These are phyloP conservation scores for Sugiyamaella neomexicana DNA, from an alignment of 1,139 yeast genomes.

Conservation along the genomic window DNA sequence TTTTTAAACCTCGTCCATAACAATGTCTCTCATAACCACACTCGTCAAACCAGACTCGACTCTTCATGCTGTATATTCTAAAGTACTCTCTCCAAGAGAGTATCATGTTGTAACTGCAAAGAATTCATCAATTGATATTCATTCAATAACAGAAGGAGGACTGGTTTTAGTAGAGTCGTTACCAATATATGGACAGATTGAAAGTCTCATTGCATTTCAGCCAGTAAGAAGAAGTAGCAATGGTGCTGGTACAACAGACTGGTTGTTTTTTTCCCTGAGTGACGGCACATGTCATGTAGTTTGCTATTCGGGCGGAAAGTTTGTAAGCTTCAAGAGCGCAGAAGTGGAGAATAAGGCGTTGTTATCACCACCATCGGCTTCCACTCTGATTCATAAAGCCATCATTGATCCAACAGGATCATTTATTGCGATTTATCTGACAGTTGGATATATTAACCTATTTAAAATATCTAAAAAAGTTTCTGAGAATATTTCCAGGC, in stretches of 20 bases:
- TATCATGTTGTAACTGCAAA: conserved; percentile 13
- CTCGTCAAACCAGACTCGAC: conserved; percentile 11
- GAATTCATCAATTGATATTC: conserved; percentile 12
- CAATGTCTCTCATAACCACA: conserved; percentile 12
- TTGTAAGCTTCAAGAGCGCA: conserved; percentile 14
- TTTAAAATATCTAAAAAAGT: conserved; percentile 12
- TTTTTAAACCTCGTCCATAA: not conserved
- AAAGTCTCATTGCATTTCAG: conserved; percentile 19
- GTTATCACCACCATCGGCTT: not conserved
- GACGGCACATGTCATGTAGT: conserved; percentile 19
- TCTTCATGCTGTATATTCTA: conserved; percentile 14
- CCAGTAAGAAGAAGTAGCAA: conserved; percentile 13
- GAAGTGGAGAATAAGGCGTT: not conserved
- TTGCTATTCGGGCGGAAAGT: conserved; percentile 18
- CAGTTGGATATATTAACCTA: conserved; percentile 13
- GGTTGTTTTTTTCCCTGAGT: conserved; percentile 21
- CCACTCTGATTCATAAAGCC: conserved; percentile 10
- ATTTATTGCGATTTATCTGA: conserved; percentile 16
- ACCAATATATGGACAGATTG: conserved; percentile 22
- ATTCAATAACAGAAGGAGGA: conserved; percentile 16
- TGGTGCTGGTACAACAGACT: conserved; percentile 10
- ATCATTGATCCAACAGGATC: conserved; percentile 19
- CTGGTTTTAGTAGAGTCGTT: conserved; percentile 19
- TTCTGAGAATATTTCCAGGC: not conserved
- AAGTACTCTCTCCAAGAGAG: conserved; percentile 8